Conservation (phyloP, 2,329 filamentous ascomycete species). For the Paecilomyces niveus region DNA sequence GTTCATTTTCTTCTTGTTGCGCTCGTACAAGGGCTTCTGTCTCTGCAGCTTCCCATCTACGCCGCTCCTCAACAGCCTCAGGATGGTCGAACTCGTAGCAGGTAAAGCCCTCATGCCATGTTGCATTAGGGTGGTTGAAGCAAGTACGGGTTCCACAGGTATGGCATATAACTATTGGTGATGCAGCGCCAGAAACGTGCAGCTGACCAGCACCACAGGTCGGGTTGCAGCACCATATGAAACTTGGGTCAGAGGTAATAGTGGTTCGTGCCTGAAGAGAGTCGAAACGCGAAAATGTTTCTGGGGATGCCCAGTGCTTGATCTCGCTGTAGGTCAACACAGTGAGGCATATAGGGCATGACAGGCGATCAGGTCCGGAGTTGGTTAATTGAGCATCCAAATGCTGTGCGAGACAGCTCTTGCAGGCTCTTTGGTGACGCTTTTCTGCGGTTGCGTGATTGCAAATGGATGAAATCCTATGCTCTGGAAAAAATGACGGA, state of each 20-base stretch:
- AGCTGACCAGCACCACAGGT: not conserved
- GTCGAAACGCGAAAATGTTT: not conserved
- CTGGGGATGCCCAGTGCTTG: not conserved
- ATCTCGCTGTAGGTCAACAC: not conserved
- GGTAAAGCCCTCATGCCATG: not conserved
- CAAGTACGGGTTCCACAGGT: not conserved
- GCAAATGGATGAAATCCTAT: not conserved
- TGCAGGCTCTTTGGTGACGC: not conserved
- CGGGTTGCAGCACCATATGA: not conserved
- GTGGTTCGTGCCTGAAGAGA: not conserved
- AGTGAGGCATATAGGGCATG: not conserved
- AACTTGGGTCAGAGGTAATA: not conserved
- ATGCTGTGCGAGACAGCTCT: not conserved
- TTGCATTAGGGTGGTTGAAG: not conserved
- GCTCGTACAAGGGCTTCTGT: not conserved
- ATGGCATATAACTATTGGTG: not conserved
- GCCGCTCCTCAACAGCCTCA: not conserved
- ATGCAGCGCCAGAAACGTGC: not conserved
- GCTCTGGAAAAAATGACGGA: not conserved
- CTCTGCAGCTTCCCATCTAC: not conserved
- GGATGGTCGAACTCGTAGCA: not conserved
- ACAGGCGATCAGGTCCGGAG: not conserved
- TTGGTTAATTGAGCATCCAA: not conserved
- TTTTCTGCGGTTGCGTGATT: not conserved
- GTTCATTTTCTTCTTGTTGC: not conserved